Conservation (phyloP, 495 filamentous ascomycete genomes). For the Hyaloscypha finlandica region DNA sequence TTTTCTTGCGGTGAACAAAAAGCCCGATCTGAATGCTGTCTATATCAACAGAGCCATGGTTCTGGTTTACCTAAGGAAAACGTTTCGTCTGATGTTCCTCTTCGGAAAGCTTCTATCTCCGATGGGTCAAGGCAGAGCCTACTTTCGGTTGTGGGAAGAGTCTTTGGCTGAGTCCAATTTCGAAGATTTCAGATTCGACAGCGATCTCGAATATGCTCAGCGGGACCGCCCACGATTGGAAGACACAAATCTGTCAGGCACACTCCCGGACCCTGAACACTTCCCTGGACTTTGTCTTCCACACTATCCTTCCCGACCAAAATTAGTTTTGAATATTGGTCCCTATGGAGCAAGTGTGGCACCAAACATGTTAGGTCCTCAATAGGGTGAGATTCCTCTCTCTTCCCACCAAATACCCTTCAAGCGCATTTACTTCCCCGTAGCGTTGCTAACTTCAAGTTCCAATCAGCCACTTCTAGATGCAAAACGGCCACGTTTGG, state of each 20-base stretch:
- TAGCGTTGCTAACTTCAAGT: not conserved
- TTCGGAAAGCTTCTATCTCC: not conserved
- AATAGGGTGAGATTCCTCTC: not conserved
- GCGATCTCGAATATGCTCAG: not conserved
- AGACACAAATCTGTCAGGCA: not conserved
- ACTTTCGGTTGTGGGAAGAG: not conserved
- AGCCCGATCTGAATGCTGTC: not conserved
- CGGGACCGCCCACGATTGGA: not conserved
- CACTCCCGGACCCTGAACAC: not conserved
- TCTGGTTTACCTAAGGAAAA: not conserved
- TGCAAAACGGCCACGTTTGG: not conserved
- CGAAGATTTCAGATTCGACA: not conserved
- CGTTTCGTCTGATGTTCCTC: not conserved
- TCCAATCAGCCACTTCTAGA: not conserved
- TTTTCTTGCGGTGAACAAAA: not conserved
- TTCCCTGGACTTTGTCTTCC: not conserved
- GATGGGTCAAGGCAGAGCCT: not conserved
- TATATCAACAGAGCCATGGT: not conserved
- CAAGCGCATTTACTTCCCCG: too few relatives aligned
- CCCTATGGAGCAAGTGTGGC: not conserved
- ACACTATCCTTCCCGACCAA: not conserved
- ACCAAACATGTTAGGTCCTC: not conserved
- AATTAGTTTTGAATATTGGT: not conserved
- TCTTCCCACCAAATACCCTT: too few relatives aligned
- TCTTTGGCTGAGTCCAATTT: not conserved